phyloP scores from a whole-genome alignment of 208 protist genomes.

The Tritrichomonas foetus region DNA sequence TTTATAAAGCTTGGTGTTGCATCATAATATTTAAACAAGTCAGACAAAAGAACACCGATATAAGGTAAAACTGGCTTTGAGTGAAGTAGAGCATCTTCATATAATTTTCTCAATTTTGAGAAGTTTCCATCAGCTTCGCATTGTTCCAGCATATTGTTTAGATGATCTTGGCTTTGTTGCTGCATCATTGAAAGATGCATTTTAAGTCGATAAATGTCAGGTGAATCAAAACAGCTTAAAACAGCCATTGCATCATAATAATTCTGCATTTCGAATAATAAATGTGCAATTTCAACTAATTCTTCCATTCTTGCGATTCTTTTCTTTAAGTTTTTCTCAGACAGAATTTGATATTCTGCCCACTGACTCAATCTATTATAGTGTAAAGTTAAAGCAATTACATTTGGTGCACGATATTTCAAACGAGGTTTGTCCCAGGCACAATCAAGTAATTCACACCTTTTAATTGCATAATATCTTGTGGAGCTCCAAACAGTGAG shows the following conservation, averaged over 20 bases:
- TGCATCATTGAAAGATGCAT: not conserved
- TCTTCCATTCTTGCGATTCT: not conserved
- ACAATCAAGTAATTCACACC: not conserved
- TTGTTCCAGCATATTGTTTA: not conserved
- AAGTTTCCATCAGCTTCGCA: not conserved
- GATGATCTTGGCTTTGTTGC: not conserved
- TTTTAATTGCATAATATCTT: not conserved
- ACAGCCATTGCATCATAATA: not conserved
- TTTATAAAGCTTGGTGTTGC: not conserved
- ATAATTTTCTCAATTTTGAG: not conserved
- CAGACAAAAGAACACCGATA: not conserved
- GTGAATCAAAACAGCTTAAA: not conserved
- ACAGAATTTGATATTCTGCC: not conserved
- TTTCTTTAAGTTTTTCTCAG: not conserved
- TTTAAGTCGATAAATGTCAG: not conserved
- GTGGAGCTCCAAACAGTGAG: not conserved
- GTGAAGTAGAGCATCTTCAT: not conserved
- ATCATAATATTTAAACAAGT: not conserved
- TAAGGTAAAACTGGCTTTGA: not conserved
- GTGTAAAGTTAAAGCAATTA: not conserved
- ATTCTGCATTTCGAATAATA: not conserved
- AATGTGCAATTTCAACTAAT: not conserved
- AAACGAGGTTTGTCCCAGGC: conserved; percentile 20
- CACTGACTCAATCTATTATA: not conserved
- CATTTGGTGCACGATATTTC: conserved; percentile 7